Base-by-base conservation (phyloP, 1,284 basidiomycete species). In the Ustilago shanxiensis region DNA sequence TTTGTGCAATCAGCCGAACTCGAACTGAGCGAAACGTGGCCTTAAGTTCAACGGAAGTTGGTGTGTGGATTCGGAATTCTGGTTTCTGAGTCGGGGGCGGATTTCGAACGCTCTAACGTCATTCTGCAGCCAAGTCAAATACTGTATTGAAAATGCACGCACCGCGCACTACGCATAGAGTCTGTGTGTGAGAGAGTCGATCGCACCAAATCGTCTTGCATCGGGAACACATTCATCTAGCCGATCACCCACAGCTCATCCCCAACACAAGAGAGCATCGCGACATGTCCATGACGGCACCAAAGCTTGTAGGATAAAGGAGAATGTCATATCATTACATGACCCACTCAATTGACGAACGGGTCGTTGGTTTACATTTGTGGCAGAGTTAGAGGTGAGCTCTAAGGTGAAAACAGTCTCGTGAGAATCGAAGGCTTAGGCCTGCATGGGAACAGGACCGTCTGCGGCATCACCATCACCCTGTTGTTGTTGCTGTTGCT, bases 401-500 rank as follows among this genome's bases (percentile, higher is more conserved):
- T n/a, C n/a, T n/a, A n/a, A n/a, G n/a, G n/a, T n/a, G n/a, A n/a
- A n/a, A n/a, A n/a, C n/a, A n/a, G n/a, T n/a, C n/a, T n/a, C n/a
- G n/a, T n/a, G n/a, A n/a, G n/a, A n/a, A n/a, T n/a, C n/a, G n/a
- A n/a, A n/a, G n/a, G n/a, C 9, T 53, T 53, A 66, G 9, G 51
- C 60, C 61, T 67, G 65, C 70, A 72, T 67, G 35, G 69, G 63
- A 18, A 72, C 63, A 7, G 60, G 44, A 26, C 35, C 59, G 11
- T 72, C 69, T 11, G 49, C 62, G 14, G 39, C 49, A 20, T 59
- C 63, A 29, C 51, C 58, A 3, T 44, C 58, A 14, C 16, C 50
- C 8, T 26, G 29, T 16, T 58, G 54, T 22, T 33, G 20, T 6
- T 57, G n/a, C 68, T 24, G 28, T 14, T 57, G 54, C 26, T 31